Evolutionary conservation across 768 basidiomycete species (phyloP), one percentile per base, ranked within the genome.

Genomic region (Hortiboletus flavorubellus): DNA sequence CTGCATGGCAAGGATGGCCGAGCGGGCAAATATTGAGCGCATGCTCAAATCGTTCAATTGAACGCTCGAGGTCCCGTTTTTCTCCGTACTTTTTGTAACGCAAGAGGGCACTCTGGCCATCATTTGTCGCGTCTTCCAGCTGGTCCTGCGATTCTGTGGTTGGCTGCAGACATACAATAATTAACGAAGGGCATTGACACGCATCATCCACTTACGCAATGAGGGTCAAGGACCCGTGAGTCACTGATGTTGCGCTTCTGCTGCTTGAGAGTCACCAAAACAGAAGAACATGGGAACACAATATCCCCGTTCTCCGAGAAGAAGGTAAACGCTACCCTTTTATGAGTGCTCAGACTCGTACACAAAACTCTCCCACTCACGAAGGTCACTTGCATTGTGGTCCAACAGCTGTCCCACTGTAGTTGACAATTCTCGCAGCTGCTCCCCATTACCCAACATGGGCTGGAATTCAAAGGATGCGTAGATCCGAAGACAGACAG

Each of bases 391-490:
- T 7, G 2, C 6, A 18, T 37, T 30, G 31, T 12, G n/a, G 4
- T 40, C 12, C 8, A 35, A n/a, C 0, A 59, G 37, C 26, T 59
- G 26, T 3, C 23, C 16, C 10, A 43, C 41, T 7, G 40, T 39
- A 2, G 23, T 35, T 12, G 14, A 9, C 0, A 52, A 8, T 30
- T 8, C 16, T 15, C 33, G 30, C 16, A 57, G 42, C 15, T 35
- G 23, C 9, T 57, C 39, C 11, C 58, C 55, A 14, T 33, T 31
- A 21, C 58, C 55, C 6, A 59, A 35, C 8, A 50, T 49, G 21
- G 51, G 55, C 29, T 46, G 46, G 5, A 53, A 30, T 35, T 57
- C 51, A 21, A 46, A 53, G 0, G 55, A 56, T 12, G 38, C 58
- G 23, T 49, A 38, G 12, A 53, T 9, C 8, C 8, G 15, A 37